A percentile compares a stretch with the other conserved stretches of the same genome.
Conservation (phyloP, 345 rosid species). For the Rhodomyrtus tomentosa region DNA sequence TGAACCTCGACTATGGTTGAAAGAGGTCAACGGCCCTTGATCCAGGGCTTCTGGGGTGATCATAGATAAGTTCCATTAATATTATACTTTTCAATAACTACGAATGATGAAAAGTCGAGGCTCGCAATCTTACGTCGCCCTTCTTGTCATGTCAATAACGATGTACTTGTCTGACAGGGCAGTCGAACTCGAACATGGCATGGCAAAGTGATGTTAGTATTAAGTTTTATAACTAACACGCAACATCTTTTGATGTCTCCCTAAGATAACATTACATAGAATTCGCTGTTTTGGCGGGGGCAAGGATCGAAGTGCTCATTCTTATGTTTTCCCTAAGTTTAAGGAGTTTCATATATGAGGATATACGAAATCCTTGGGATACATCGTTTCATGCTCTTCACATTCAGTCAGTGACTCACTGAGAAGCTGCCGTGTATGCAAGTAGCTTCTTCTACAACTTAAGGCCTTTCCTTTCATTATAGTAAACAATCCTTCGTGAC, state of each 20-base stretch:
- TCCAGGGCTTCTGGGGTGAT: neutral
- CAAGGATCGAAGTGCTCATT: neutral
- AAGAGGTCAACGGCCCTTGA: too few species aligned
- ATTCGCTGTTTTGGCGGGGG: neutral
- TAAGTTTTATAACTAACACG: neutral
- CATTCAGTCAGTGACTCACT: neutral
- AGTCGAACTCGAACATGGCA: neutral
- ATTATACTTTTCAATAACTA: neutral
- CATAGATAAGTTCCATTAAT: rapidly evolving
- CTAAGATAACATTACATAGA: neutral
- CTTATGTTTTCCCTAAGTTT: neutral
- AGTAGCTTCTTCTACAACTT: neutral
- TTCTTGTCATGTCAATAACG: neutral
- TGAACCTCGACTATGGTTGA: neutral
- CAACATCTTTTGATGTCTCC: neutral
- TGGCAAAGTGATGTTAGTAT: neutral
- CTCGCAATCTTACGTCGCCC: neutral
- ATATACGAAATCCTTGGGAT: neutral
- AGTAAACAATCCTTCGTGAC: neutral
- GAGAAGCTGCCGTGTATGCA: neutral
- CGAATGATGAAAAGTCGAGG: neutral
- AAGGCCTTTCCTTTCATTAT: neutral
- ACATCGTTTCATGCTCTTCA: neutral
- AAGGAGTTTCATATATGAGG: neutral
- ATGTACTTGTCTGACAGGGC: neutral